Conservation (phyloP, 2,329 filamentous ascomycete species). For the Akanthomyces lecanii region DNA sequence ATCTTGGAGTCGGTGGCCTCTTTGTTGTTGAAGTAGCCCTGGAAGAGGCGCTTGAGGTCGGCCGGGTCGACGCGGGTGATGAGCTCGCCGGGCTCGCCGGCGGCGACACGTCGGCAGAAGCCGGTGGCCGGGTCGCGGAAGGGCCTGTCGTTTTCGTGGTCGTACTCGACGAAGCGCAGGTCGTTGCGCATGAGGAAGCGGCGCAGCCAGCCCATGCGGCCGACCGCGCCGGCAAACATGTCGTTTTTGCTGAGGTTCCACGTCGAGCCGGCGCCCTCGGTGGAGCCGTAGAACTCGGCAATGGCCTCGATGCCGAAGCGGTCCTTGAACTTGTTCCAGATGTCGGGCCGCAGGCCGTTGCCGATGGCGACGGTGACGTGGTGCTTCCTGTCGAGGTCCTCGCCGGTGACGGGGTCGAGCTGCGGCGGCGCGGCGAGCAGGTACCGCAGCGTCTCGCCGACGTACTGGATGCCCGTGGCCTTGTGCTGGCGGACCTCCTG, state of each 20-base stretch:
- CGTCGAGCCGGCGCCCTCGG: conserved; percentile 63
- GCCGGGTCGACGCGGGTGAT: conserved; percentile 64
- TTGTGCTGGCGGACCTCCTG: conserved; percentile 64
- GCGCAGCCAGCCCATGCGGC: conserved; percentile 63
- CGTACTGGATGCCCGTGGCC: conserved; percentile 79
- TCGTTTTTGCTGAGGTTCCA: conserved; percentile 74
- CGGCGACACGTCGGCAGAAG: conserved; percentile 56
- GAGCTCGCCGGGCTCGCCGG: conserved; percentile 69
- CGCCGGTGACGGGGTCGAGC: conserved; percentile 58
- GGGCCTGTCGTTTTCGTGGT: conserved; percentile 66
- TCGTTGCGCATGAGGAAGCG: conserved; percentile 47
- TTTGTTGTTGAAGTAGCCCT: conserved; percentile 76
- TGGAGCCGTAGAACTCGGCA: conserved; percentile 77
- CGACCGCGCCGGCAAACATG: conserved; percentile 72
- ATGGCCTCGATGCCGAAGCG: conserved; percentile 72
- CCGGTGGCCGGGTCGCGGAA: conserved; percentile 64
- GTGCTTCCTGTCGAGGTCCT: conserved; percentile 68
- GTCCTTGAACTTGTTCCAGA: conserved; percentile 79
- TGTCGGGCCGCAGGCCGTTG: conserved; percentile 79
- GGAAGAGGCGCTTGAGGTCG: conserved; percentile 63
- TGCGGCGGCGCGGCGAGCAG: conserved; percentile 64
- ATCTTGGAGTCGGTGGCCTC: conserved; percentile 70
- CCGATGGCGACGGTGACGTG: conserved; percentile 72
- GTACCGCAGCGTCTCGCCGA: conserved; percentile 83
- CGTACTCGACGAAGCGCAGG: conserved; percentile 62